Evolutionary conservation across 2,329 filamentous ascomycete species (phyloP), one percentile per base, ranked within the genome.

Genomic region (Mycosphaerelloides madeirae): DNA sequence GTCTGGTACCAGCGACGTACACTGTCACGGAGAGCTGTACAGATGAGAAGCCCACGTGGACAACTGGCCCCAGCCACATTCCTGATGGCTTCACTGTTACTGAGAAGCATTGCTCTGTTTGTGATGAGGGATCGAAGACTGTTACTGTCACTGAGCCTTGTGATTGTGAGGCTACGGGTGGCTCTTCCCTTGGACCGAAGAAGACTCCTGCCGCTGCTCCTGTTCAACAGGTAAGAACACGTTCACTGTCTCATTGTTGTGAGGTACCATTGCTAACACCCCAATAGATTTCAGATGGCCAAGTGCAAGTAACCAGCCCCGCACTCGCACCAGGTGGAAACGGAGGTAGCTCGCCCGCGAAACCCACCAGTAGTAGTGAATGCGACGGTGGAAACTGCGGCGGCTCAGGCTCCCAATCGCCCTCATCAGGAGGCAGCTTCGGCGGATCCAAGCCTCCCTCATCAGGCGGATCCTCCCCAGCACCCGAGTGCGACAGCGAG

Each of bases 131-230:
- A 20, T 58, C 62, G 14, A 43, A 56, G 9, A 44, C 55, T 18
- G 59, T 65, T 39, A 67, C 63, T 11, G 54, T 65, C 49, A 67
- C 63, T 29, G 56, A 63, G 51, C 64, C 63, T 34, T 67, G 64
- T 53, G 59, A 55, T 19, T 65, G 60, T 48, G 53, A 59, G 29
- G 55, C 61, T 9, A 57, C 56, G 35, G 48, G 56, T 32, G 58
- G 59, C 32, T 53, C 48, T 29, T 37, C 52, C 15, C 41, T 54
- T 32, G 39, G 33, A 35, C 48, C 46, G 11, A 47, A 43, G 25
- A 48, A 38, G n/a, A 43, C 43, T 13, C 34, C 45, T 38, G 38
- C 45, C 16, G 35, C 40, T 34, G 44, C 51, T n/a, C 48, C 48
- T n/a, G 46, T 54, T 28, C 42, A 49, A 22, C 56, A 58, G 37